Evolutionary conservation across 306 rosid species (phyloP).

Genomic region (Inga oerstediana): DNA sequence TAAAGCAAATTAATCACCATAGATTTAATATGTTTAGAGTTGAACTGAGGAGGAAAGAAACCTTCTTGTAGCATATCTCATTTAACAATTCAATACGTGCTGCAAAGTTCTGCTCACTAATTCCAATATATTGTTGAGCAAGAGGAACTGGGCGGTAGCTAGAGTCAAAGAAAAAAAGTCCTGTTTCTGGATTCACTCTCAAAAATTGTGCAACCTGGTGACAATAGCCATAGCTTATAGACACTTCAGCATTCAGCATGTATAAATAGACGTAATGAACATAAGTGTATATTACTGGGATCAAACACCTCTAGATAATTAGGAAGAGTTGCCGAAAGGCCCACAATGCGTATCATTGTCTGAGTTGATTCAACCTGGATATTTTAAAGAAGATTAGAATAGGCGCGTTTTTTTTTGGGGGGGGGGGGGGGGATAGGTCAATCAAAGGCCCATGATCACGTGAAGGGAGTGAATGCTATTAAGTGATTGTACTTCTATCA

Average conservation of each 20-base stretch:
- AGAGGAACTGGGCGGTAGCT: conserved; percentile 99
- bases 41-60: conserved; percentile 38
- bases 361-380: conserved; percentile 93
- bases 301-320: conserved; percentile 85
- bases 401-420: background rate
- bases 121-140: conserved; percentile 96
- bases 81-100: conserved; percentile 85
- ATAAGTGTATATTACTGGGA: conserved; percentile 31
- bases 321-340: conserved; percentile 97
- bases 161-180: conserved; percentile 95
- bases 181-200: conserved; percentile 89
- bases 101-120: conserved; percentile 84
- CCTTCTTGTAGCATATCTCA: conserved; percentile 92
- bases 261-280: conserved; percentile 27
- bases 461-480: background rate
- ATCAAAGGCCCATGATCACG: conserved; percentile 13
- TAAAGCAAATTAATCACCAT: conserved; percentile 26
- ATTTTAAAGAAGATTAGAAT: background rate
- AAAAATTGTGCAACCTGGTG: conserved; percentile 93
- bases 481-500: conserved; percentile 20
- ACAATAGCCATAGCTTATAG: conserved; percentile 22
- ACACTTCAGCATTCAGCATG: conserved; percentile 37
- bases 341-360: conserved; percentile 96
- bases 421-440: background rate
- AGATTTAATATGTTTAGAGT: conserved; percentile 33